These are phyloP conservation scores for Pilasporangium apinafurcum DNA, from an alignment of 352 stramenopile genomes.

Conservation along the genomic window DNA sequence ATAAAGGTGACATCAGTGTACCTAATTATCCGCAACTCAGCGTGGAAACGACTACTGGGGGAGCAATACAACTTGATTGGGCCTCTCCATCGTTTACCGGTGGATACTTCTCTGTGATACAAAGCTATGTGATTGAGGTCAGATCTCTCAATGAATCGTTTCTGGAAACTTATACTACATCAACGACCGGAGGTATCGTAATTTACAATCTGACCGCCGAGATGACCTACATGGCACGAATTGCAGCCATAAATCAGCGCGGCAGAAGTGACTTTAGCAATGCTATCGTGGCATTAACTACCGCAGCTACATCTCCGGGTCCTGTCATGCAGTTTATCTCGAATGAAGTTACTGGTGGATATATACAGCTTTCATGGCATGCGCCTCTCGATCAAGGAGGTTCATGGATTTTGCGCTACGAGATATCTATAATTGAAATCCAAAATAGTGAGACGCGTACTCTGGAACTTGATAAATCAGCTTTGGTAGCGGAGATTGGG, in stretches of 20 bases:
- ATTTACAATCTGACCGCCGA: conserved; percentile 15
- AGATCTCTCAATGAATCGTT: background rate
- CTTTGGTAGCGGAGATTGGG: conserved; percentile 3
- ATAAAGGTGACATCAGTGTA: conserved; percentile 34
- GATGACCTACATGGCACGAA: conserved; percentile 17
- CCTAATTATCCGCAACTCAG: conserved; percentile 14
- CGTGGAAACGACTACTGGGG: conserved; percentile 9
- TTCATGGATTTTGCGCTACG: conserved; percentile 12
- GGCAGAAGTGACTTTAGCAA: conserved; percentile 17
- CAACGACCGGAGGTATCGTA: too few species aligned
- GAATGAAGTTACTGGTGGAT: conserved; percentile 14
- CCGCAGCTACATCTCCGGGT: conserved; percentile 11
- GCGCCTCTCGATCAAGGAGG: conserved; percentile 24
- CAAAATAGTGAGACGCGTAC: background rate
- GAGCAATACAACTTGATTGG: conserved; percentile 19
- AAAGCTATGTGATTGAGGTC: conserved; percentile 15
- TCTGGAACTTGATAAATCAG: conserved; percentile 7
- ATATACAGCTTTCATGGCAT: conserved; percentile 17
- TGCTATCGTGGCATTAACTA: conserved; percentile 10
- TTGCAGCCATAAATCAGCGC: conserved; percentile 13
- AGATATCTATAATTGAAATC: conserved; percentile 12
- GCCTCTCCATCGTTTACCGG: conserved; percentile 17
- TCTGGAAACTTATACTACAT: too few species aligned
- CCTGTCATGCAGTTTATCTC: conserved; percentile 8
- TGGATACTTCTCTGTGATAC: background rate